phyloP scores from a whole-genome alignment of 306 rosid species.

The Mimosa pudica region DNA sequence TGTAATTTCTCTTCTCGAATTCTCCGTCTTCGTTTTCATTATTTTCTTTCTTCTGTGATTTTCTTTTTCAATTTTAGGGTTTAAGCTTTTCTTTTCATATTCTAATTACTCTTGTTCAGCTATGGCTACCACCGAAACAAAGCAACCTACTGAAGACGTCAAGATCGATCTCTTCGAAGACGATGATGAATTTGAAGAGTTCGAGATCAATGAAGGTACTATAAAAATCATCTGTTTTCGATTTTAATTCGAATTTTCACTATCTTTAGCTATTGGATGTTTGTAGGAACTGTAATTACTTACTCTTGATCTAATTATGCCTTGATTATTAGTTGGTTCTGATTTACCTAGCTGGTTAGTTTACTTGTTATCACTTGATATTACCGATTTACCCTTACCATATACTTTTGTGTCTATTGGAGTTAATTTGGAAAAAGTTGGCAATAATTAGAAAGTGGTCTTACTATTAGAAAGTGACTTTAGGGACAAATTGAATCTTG shows the following conservation, averaged over 20 bases:
- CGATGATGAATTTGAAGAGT: constrained; percentile 89
- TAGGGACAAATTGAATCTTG: too few relatives aligned
- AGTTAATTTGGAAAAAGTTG: too few relatives aligned
- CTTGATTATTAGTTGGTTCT: not conserved
- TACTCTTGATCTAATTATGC: not conserved
- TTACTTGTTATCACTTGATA: too few relatives aligned
- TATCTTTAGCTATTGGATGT: not conserved
- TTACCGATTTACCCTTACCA: too few relatives aligned
- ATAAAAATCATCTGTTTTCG: not conserved
- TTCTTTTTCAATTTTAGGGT: constrained; percentile 18
- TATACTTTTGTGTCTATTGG: too few relatives aligned
- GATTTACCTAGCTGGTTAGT: too few relatives aligned
- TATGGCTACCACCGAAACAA: constrained; percentile 74
- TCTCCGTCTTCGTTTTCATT: not conserved
- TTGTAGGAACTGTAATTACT: not conserved
- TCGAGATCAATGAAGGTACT: constrained; percentile 72
- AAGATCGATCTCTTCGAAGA: constrained; percentile 90
- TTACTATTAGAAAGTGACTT: too few relatives aligned
- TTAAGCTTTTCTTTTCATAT: not conserved
- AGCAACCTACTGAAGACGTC: constrained; percentile 62
- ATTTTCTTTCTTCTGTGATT: not conserved
- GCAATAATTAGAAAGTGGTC: too few relatives aligned
- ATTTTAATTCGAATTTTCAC: not conserved
- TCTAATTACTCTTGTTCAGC: constrained; percentile 28
- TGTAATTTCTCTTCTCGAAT: not conserved